Evolutionary conservation across 2,329 filamentous ascomycete species (phyloP).

Genomic region (Sphaerulina musiva): DNA sequence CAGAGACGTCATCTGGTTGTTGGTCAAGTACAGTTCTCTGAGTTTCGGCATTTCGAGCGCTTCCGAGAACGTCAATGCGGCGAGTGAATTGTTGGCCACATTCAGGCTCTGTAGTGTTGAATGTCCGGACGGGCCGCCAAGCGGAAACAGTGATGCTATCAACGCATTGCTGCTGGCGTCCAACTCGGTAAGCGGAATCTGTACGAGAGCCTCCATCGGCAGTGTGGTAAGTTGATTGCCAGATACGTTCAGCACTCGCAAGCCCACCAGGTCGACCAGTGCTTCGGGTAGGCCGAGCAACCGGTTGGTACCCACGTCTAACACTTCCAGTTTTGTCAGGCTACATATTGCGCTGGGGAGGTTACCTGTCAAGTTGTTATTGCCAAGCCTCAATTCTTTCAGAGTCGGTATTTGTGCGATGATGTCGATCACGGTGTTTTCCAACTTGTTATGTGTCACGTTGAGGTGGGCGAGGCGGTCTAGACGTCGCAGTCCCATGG

Average conservation of each 20-base stretch:
- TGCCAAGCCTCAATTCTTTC: slow-evolving; percentile 72
- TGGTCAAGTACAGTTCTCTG: slow-evolving; percentile 67
- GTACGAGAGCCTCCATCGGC: slow-evolving; percentile 62
- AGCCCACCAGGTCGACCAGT: slow-evolving; percentile 58
- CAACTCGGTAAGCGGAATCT: slow-evolving; percentile 66
- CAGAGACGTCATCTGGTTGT: slow-evolving; percentile 68
- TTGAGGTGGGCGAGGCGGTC: slow-evolving; percentile 73
- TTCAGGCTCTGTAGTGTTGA: slow-evolving; percentile 67
- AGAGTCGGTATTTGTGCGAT: slow-evolving; percentile 67
- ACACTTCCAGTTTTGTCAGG: slow-evolving; percentile 64
- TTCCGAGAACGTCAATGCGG: slow-evolving; percentile 43
- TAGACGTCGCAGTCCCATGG: slow-evolving; percentile 67
- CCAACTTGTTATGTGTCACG: slow-evolving; percentile 68
- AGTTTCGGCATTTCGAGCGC: slow-evolving; percentile 62
- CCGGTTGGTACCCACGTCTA: slow-evolving; percentile 77
- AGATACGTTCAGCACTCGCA: slow-evolving; percentile 72
- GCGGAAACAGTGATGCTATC: slow-evolving; percentile 62
- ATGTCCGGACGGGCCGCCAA: slow-evolving; percentile 43
- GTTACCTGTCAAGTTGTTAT: slow-evolving; percentile 65
- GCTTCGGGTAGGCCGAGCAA: slow-evolving; percentile 63
- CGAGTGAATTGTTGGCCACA: slow-evolving; percentile 68
- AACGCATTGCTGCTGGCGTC: slow-evolving; percentile 72
- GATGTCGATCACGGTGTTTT: slow-evolving; percentile 63
- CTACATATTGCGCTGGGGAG: slow-evolving; percentile 58
- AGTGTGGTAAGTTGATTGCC: slow-evolving; percentile 69